Conservation (phyloP, 345 rosid genomes). For the Linum tenue region DNA sequence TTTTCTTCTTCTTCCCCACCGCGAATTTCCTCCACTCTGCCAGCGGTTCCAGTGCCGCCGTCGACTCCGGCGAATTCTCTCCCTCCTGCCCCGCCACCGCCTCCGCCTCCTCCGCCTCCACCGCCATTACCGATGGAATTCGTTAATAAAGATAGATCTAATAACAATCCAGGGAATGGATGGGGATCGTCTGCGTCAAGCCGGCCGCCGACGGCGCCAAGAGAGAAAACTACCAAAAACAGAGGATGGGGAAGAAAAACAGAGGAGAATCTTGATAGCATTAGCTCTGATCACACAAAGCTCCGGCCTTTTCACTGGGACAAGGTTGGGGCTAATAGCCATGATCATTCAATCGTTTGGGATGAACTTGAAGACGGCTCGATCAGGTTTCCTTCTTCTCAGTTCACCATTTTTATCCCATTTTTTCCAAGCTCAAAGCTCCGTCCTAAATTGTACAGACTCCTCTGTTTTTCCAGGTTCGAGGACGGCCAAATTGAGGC, state of each 20-base stretch:
- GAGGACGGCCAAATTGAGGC: constrained; percentile 45
- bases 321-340: constrained; percentile 40
- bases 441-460: neutral
- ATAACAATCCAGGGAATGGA: constrained; percentile 3
- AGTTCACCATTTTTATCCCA: neutral
- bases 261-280: constrained; percentile 18
- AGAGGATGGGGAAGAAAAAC: constrained; percentile 14
- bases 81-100: constrained; percentile 8
- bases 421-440: neutral
- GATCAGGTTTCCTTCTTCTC: constrained; percentile 26
- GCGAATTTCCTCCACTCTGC: constrained; percentile 5
- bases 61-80: constrained; percentile 6
- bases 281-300: constrained; percentile 27
- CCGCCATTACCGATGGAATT: neutral
- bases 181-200: constrained; percentile 12
- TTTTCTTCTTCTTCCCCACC: constrained; percentile 6
- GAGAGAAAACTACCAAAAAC: constrained; percentile 19
- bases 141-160: neutral
- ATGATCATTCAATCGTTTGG: constrained; percentile 64
- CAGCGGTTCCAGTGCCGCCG: constrained; percentile 12
- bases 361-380: constrained; percentile 53
- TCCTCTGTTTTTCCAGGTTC: constrained; percentile 25
- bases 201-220: constrained; percentile 30
- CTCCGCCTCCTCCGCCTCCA: constrained; percentile 13
- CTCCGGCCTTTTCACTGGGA: constrained; percentile 61